Evolutionary conservation across 2,329 filamentous ascomycete species (phyloP), one percentile per base, ranked within the genome.

Genomic region (Neofusicoccum kwambonambiense): DNA sequence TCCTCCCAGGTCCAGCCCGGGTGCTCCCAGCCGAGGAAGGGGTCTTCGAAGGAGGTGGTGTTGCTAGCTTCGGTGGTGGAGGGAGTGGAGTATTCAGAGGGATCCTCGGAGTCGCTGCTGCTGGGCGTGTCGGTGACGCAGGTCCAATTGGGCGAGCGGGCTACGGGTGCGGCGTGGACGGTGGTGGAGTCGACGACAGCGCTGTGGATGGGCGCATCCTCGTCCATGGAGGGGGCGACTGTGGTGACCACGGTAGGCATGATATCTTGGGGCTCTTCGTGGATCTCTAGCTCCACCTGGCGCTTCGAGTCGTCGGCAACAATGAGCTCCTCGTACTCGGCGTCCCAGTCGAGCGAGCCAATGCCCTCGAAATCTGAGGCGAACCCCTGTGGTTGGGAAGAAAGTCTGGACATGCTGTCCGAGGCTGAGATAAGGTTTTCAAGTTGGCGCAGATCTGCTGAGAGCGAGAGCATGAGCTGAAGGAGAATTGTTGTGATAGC

Each of bases 311-410:
- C 27, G 12, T 52, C 49, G 8, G 31, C 17, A 3, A 4, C 4
- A 8, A 17, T 15, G 11, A 60, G 56, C 27, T 35, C 56, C 2
- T 60, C 56, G 17, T 19, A 47, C 34, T 60, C 56, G 11, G 41
- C 56, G n/a, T 60, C 42, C 56, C 56, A 60, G 11, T 60, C 27
- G n/a, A 60, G 22, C 41, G 56, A 37, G 11, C 56, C 31, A 13
- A 60, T 45, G 56, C 42, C n/a, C 41, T 60, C 56, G 5, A 60
- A 27, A n/a, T 31, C 42, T n/a, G 42, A 35, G 15, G 56, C 41
- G 56, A 60, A 47, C n/a, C 56, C n/a, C 42, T 35, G 41, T 27
- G 56, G 31, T 22, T 47, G 27, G n/a, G 15, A 13, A 15, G 56
- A 4, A 15, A 27, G 56, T 13, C 13, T 9, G 17, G 56, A 4